Evolutionary conservation across 192 early-diverging fungal species (phyloP).

Genomic region (Coemansia sp.): DNA sequence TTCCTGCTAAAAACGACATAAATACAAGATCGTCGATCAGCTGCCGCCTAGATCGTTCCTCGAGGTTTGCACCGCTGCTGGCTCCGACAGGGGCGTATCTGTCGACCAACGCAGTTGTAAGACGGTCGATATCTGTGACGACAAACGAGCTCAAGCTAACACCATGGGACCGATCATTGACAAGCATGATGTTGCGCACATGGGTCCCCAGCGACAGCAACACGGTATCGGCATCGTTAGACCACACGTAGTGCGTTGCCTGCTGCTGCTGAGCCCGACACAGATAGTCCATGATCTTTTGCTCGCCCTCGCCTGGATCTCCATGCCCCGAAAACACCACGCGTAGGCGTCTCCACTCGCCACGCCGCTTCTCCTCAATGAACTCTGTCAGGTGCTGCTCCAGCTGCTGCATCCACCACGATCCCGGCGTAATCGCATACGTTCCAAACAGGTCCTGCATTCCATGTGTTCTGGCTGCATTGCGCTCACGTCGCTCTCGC

Average conservation of each 20-base stretch:
- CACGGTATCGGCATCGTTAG: conserved; percentile 93
- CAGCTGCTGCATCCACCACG: conserved; percentile 86
- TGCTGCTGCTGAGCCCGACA: conserved; percentile 71
- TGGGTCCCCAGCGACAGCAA: conserved; percentile 92
- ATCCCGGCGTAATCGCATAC: conserved; percentile 95
- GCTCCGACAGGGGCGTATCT: conserved; percentile 73
- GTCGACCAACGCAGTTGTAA: conserved; percentile 59
- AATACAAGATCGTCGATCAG: conserved; percentile 94
- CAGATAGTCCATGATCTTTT: conserved; percentile 98
- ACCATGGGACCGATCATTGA: conserved; percentile 78
- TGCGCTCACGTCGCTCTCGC: conserved; percentile 84
- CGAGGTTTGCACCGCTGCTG: conserved; percentile 33
- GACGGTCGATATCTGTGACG: conserved; percentile 14
- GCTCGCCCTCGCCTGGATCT: conserved; percentile 97
- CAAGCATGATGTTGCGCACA: conserved; percentile 85
- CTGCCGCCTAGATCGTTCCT: conserved; percentile 15
- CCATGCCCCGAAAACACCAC: conserved; percentile 88
- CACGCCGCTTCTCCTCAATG: conserved; percentile 72
- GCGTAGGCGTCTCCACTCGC: conserved; percentile 78
- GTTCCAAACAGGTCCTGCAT: conserved; percentile 72
- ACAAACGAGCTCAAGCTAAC: conserved; percentile 14
- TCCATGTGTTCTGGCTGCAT: conserved; percentile 55
- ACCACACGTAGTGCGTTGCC: conserved; percentile 71
- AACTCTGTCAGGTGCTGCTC: conserved; percentile 79
- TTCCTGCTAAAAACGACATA: conserved; percentile 89